These are phyloP conservation scores for Penicillium riverlandense DNA, from an alignment of 495 filamentous ascomycete genomes.

Conservation along the genomic window DNA sequence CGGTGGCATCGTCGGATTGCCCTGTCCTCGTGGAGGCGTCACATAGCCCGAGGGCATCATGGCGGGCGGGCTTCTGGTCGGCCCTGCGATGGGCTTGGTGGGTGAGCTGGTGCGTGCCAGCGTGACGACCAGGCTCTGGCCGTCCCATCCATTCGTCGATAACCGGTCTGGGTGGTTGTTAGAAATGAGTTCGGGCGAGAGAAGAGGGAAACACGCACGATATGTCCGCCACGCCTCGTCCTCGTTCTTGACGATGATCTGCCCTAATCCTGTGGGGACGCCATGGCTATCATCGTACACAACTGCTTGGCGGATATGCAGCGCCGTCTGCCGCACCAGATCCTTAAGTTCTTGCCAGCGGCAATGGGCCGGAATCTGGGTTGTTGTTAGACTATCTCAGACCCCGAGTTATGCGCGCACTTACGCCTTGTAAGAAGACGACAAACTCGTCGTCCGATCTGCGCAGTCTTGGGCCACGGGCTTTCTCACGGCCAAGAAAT, in stretches of 20 bases:
- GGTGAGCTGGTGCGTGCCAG: constrained; percentile 36
- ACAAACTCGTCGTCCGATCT: constrained; percentile 40
- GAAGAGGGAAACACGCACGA: constrained; percentile 18
- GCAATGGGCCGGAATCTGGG: constrained; percentile 39
- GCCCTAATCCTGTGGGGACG: constrained; percentile 37
- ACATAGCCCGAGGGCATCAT: constrained; percentile 19
- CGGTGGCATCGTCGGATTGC: constrained; percentile 25
- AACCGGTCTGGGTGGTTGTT: constrained; percentile 26
- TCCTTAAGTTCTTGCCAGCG: constrained; percentile 46
- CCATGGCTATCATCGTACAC: constrained; percentile 42
- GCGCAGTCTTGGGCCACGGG: constrained; percentile 20
- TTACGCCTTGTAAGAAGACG: constrained; percentile 40
- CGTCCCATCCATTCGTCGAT: constrained; percentile 40
- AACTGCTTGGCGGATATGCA: constrained; percentile 42
- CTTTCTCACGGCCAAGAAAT: constrained; percentile 24
- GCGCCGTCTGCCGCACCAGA: constrained; percentile 38
- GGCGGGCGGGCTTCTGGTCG: constrained; percentile 33
- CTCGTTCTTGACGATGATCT: constrained; percentile 44
- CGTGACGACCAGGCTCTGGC: constrained; percentile 38
- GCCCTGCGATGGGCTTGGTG: constrained; percentile 37
- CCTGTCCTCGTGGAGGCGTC: constrained; percentile 24
- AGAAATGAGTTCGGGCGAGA: background rate
- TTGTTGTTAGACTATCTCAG: background rate
- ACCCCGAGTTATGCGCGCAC: background rate
- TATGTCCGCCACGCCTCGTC: constrained; percentile 43